Conservation (phyloP, 495 filamentous ascomycete species). For the Beverwykella pulmonaria region DNA sequence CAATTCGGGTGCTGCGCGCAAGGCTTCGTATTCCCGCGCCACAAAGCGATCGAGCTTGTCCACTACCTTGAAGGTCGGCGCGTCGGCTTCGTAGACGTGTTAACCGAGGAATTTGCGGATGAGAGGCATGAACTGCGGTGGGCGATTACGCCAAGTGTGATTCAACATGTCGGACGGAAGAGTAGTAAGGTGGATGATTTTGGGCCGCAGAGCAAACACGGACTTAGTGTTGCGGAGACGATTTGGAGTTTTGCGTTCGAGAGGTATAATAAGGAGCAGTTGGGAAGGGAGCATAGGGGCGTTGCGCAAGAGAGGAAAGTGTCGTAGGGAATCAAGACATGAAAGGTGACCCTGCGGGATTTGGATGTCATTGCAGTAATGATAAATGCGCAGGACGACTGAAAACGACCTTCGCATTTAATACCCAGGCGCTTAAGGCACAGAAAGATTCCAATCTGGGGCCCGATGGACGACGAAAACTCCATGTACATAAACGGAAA, state of each 20-base stretch:
- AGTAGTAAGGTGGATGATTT: slow-evolving; percentile 43
- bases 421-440: not conserved
- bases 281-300: slow-evolving; percentile 30
- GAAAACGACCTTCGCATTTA: too few relatives aligned
- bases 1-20: slow-evolving; percentile 57
- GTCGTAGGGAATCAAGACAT: not conserved
- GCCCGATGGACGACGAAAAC: not conserved
- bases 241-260: slow-evolving; percentile 54
- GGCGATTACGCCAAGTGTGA: slow-evolving; percentile 54
- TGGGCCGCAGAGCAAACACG: slow-evolving; percentile 23
- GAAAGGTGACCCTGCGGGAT: not conserved
- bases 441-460: not conserved
- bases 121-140: slow-evolving; percentile 47
- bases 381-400: too few relatives aligned
- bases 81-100: slow-evolving; percentile 47
- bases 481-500: not conserved
- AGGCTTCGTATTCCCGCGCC: slow-evolving; percentile 49
- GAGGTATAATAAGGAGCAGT: slow-evolving; percentile 22
- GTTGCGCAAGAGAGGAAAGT: not conserved
- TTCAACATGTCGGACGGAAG: slow-evolving; percentile 56
- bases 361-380: not conserved
- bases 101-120: slow-evolving; percentile 54
- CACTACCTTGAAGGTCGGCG: slow-evolving; percentile 21
- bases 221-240: slow-evolving; percentile 39
- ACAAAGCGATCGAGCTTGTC: slow-evolving; percentile 43